Evolutionary conservation across 2,329 filamentous ascomycete genomes (phyloP).

Genomic region (Beauveria scarabaeidicola): DNA sequence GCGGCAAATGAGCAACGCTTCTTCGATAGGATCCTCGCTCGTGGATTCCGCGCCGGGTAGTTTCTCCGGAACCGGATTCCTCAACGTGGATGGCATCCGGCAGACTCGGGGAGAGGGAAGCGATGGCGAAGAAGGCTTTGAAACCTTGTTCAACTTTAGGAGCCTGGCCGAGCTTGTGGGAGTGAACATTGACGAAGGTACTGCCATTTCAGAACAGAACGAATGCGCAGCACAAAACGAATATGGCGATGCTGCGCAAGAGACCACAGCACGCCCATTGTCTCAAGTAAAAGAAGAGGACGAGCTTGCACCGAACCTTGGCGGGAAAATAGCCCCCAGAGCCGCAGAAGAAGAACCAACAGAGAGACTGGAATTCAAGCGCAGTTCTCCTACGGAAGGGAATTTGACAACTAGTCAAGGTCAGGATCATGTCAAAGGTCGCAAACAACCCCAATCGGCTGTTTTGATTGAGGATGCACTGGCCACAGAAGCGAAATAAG

Average conservation of each 20-base stretch:
- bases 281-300: constrained; percentile 31
- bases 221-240: not conserved
- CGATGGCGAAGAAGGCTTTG: constrained; percentile 46
- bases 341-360: not conserved
- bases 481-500: not conserved
- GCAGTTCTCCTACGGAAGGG: not conserved
- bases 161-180: constrained; percentile 81
- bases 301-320: constrained; percentile 24
- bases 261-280: constrained; percentile 20
- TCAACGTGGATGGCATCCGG: constrained; percentile 30
- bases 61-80: constrained; percentile 30
- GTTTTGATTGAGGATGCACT: not conserved
- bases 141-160: constrained; percentile 86
- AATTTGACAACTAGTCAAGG: not conserved
- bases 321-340: constrained; percentile 12
- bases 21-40: constrained; percentile 71
- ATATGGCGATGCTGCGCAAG: constrained; percentile 16
- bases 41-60: constrained; percentile 56
- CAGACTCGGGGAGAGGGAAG: constrained; percentile 35
- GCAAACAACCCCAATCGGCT: not conserved
- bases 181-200: constrained; percentile 44
- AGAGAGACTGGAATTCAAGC: constrained; percentile 2
- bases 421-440: not conserved
- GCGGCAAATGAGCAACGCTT: constrained; percentile 78
- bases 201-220: constrained; percentile 23